Conservation (phyloP, 805 yeast genomes). For the Pichia manshurica region DNA sequence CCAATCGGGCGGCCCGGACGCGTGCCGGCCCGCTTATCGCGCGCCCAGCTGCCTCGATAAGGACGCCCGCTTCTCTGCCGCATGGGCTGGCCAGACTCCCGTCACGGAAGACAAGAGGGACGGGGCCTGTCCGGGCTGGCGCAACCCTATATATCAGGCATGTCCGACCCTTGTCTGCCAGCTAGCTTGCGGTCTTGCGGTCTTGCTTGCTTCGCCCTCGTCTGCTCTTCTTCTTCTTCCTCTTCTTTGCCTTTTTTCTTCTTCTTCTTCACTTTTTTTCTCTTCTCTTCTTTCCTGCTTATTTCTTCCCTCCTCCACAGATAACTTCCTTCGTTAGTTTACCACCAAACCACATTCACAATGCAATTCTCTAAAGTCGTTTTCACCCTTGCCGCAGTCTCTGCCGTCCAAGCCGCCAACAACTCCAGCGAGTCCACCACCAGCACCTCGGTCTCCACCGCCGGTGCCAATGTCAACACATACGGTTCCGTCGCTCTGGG, state of each 20-base stretch:
- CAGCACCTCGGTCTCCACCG: conserved; percentile 34
- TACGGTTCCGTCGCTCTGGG: conserved; percentile 69
- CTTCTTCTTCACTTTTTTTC: conserved; percentile 4
- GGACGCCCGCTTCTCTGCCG: no score
- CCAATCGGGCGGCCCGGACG: no score
- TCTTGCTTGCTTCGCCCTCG: no score
- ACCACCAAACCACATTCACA: conserved; percentile 15
- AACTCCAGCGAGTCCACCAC: conserved; percentile 37
- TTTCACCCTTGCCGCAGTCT: conserved; percentile 63
- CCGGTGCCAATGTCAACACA: conserved; percentile 37
- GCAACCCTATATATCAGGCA: no score
- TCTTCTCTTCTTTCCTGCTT: background rate
- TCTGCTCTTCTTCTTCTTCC: background rate
- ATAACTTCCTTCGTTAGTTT: background rate
- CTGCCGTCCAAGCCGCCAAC: conserved; percentile 62
- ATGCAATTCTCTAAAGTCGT: conserved; percentile 72
- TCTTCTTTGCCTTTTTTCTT: conserved; percentile 4
- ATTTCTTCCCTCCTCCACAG: background rate
- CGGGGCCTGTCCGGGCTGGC: no score
- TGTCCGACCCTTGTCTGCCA: no score
- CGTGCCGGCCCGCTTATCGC: no score
- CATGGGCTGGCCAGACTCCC: no score
- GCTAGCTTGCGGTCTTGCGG: no score
- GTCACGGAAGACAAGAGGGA: no score
- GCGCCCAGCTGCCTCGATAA: no score